Base-by-base conservation (phyloP, 2,329 filamentous ascomycete species). In the Hyphodiscus sp. region DNA sequence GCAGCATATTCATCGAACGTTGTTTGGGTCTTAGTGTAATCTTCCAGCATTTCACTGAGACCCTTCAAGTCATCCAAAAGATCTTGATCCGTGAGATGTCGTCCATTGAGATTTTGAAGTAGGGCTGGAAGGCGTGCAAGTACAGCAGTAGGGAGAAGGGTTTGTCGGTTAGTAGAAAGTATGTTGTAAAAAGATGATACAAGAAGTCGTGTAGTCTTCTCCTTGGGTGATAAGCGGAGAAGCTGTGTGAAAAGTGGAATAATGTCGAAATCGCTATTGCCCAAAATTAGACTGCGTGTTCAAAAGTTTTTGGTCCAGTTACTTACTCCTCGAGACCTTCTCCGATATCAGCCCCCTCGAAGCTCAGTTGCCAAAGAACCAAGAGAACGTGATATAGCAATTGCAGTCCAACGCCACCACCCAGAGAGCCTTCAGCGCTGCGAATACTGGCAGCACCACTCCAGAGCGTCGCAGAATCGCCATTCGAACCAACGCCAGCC, bases 321-420 rank as follows among this genome's bases (percentile, higher is more conserved):
- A 72, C 86, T 65, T 78, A 94, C 89, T 91, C 84, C 71, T 97
- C 89, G 54, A 99, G 76, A 43, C 92, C 91, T 56, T 85, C 80
- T 41, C 82, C 82, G 65, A 86, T 77, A 1, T 76, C 72, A 55
- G 86, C 85, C 13, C 90, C 89, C 69, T 97, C 94, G 62, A 99
- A 99, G 67, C 91, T 96, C 62, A 99, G 77, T 75, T 97, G 91
- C 94, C 94, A 99, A 54, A 99, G 75, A 13, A 95, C 91, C 49
- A 99, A 78, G 20, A 99, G 79, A 16, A 96, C 88, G 66, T 96
- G 90, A 69, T 99, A 99, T 42, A 99, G 79, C 42, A 97, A 80
- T 70, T 99, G 94, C 42, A 99, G 76, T 1, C 91, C 90, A 55
- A 99, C 89, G 9, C 91, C 91, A 47, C 91, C 90, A 54, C 91